Percentiles rank a stretch among this genome's conserved stretches.
These are phyloP conservation scores for Emergomyces pasteurianus DNA, from an alignment of 2,329 filamentous ascomycete genomes.

Conservation along the genomic window DNA sequence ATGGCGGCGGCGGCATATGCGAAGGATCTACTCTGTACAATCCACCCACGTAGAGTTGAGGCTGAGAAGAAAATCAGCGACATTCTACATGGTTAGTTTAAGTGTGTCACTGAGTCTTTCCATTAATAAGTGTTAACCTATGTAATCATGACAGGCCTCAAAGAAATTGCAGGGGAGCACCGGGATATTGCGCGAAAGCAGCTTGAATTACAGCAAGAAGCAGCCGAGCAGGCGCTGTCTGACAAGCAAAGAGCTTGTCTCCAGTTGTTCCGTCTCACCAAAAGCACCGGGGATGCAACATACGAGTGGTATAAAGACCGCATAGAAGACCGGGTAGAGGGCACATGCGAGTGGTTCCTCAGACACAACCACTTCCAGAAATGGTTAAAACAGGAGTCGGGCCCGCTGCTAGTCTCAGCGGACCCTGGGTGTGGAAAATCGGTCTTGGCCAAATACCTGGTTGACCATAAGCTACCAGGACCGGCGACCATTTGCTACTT, in stretches of 20 bases:
- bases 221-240: neutral
- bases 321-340: neutral
- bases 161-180: no score
- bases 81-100: neutral
- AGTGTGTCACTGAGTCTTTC: no score
- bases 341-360: neutral
- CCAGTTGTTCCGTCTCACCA: neutral
- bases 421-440: neutral
- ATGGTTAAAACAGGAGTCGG: neutral
- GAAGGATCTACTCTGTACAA: constrained; percentile 21
- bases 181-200: no score
- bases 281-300: neutral
- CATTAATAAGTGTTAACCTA: no score
- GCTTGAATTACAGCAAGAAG: no score
- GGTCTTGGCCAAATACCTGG: neutral
- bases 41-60: neutral
- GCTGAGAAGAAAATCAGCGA: neutral
- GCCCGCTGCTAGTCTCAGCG: neutral
- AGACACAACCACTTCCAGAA: neutral
- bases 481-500: neutral
- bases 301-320: neutral
- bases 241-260: neutral
- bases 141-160: no score
- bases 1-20: constrained; percentile 1
- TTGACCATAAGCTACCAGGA: neutral